A percentile compares a stretch with the other conserved stretches of the same genome.
Conservation (phyloP, 1,284 basidiomycete species). For the Heterobasidion annosum region DNA sequence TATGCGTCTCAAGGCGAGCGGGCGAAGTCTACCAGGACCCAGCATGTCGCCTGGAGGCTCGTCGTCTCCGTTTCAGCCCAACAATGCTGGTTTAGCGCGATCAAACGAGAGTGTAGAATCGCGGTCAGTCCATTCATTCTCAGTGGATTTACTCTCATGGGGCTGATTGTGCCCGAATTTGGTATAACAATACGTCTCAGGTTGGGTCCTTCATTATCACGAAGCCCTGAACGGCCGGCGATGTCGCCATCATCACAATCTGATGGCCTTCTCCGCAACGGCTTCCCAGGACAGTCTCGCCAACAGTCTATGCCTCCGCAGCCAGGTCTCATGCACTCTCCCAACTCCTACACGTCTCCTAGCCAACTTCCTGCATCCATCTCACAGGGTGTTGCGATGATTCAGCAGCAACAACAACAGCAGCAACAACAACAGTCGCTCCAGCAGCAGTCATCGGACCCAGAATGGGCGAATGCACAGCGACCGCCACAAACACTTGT, state of each 20-base stretch:
- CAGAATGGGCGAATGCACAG: constrained; percentile 41
- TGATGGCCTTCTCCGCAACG: constrained; percentile 33
- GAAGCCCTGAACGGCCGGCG: constrained; percentile 25
- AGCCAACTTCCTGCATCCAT: constrained; percentile 26
- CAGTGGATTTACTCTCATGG: background rate
- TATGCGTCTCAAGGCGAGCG: constrained; percentile 40
- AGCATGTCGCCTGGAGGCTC: constrained; percentile 26
- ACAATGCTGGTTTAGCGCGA: constrained; percentile 12
- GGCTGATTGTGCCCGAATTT: background rate
- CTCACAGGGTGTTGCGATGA: constrained; percentile 30
- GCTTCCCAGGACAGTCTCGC: constrained; percentile 18
- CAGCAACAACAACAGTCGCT: constrained; percentile 24
- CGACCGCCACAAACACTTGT: constrained; percentile 29
- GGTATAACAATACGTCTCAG: constrained; percentile 7
- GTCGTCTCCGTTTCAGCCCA: constrained; percentile 20
- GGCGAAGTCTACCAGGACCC: constrained; percentile 23
- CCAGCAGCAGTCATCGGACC: constrained; percentile 27
- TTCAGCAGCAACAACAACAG: constrained; percentile 8
- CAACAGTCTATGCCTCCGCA: constrained; percentile 24
- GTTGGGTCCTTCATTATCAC: constrained; percentile 17
- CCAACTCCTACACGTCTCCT: constrained; percentile 33
- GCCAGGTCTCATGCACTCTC: constrained; percentile 24
- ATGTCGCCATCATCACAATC: constrained; percentile 24
- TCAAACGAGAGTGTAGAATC: constrained; percentile 10
- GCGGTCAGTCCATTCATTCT: constrained; percentile 3